Conservation (phyloP, 2,329 filamentous ascomycete species). For the Monilinia laxa region DNA sequence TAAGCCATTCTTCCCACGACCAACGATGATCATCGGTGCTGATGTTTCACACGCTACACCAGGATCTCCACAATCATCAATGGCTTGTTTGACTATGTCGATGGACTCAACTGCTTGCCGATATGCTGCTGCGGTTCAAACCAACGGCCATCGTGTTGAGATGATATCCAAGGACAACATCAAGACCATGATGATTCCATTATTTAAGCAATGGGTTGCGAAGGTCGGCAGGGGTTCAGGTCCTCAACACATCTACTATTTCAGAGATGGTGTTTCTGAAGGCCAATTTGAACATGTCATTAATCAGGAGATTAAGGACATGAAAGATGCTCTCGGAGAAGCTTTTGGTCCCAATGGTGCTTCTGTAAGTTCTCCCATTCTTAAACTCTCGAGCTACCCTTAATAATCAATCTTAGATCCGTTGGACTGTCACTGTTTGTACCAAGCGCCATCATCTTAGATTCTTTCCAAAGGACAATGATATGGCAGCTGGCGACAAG, state of each 20-base stretch:
- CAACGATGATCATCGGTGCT: conserved; percentile 80
- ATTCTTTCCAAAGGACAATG: conserved; percentile 71
- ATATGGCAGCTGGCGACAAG: conserved; percentile 56
- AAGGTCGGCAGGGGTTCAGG: conserved; percentile 51
- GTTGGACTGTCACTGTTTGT: conserved; percentile 82
- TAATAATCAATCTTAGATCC: conserved; percentile 40
- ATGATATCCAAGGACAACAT: conserved; percentile 71
- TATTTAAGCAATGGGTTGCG: conserved; percentile 64
- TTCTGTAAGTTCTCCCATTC: conserved; percentile 25
- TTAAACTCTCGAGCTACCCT: not conserved
- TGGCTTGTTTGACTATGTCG: conserved; percentile 84
- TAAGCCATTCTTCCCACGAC: conserved; percentile 46
- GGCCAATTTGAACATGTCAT: conserved; percentile 81
- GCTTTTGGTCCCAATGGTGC: conserved; percentile 38
- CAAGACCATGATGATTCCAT: conserved; percentile 60
- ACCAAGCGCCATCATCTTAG: conserved; percentile 94
- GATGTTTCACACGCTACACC: conserved; percentile 85
- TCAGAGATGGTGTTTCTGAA: conserved; percentile 89
- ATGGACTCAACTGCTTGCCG: conserved; percentile 68
- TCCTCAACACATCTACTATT: conserved; percentile 81
- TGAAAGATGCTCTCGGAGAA: conserved; percentile 60
- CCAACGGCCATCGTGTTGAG: conserved; percentile 80
- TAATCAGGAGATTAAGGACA: conserved; percentile 69
- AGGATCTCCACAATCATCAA: conserved; percentile 66
- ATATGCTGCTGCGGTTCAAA: conserved; percentile 77